Base-by-base conservation (phyloP, 768 basidiomycete species). In the Hirschioporus abietinus region DNA sequence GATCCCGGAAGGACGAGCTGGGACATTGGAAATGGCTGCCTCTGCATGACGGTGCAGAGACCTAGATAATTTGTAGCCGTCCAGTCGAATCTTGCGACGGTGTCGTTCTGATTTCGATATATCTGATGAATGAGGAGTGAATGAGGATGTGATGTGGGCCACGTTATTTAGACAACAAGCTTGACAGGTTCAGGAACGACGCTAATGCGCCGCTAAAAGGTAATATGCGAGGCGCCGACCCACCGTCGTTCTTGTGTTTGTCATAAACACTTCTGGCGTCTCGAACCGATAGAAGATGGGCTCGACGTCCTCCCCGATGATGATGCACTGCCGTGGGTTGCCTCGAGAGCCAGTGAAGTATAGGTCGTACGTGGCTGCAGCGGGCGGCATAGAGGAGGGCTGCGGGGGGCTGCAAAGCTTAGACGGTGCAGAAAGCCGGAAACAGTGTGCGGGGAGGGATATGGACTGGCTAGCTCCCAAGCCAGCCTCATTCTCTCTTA, bases 281-380 rank as follows among this genome's bases (percentile, higher is more conserved):
- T 88, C 85, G 75, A 92, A 90, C 72, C 82, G 84, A 73, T 87
- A 84, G 78, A 84, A 88, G 70, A 89, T 76, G 0, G 84, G 83
- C 69, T 79, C 82, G 35, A 77, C 78, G 75, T 85, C 85, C 72
- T 87, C 84, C 57, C 89, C 88, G 70, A 91, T 90, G 77, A 91
- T 77, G 66, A 86, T 81, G 73, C 86, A 88, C 66, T 83, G 72
- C 65, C 89, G 85, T 60, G 89, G 88, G 77, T 91, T 83, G 74
- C 88, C 86, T 72, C 79, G 79, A 52, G 34, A 52, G 65, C 88
- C 87, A 61, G 88, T 88, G 80, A 91, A 91, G 77, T 84, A 90
- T 35, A 91, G 76, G 72, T 83, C 78, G 75, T 81, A 88, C 67
- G 82, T 78, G 67, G 79, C 78, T 58, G 62, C 12, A 62, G 73